Base-by-base conservation (phyloP, 225 moss, liverwort and hornwort genomes). In the Marchantia polymorpha region DNA sequence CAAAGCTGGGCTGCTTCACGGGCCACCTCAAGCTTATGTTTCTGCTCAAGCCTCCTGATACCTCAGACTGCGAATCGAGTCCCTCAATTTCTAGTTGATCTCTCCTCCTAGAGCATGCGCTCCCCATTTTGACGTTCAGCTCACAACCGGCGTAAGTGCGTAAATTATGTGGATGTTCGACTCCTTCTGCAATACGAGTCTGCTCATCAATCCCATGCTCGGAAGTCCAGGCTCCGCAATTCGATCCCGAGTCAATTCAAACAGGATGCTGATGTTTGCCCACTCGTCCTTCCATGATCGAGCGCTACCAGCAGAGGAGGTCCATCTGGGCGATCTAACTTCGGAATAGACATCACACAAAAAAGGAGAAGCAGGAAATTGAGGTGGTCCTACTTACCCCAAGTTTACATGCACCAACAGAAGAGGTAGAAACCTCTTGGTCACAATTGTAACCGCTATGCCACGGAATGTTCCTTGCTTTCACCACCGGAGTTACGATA, bases 11-110 rank as follows among this genome's bases (percentile, higher is more conserved):
- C 12, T 85, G 85, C 83, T 90, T 92, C n/a, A 87, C 83, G n/a
- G 94, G 94, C 96, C 96, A 96, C 60, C 85, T 90, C 86, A 96
- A 85, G 83, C 91, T 94, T 11, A 96, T 83, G 78, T 88, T 96
- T 54, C 94, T 90, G 72, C 89, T 93, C 52, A 92, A 78, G 81
- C 84, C 77, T 71, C 90, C 94, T 13, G 90, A 87, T 53, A 76
- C 77, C 55, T 92, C 90, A 29, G 84, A 77, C 46, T 84, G 83
- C 69, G 72, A 86, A 54, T 92, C 90, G 50, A 86, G 86, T 27
- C 76, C 86, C 71, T 94, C 90, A 52, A 55, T 64, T 58, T 89
- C 89, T 76, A 27, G 87, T 65, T 87, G 86, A 69, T 96, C 94
- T 74, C 87, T 82, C 83, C 90, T 96, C 69, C 91, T 87, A 52